Evolutionary conservation across 768 basidiomycete genomes (phyloP), one percentile per base, ranked within the genome.

Genomic region (Lactarius deliciosus): DNA sequence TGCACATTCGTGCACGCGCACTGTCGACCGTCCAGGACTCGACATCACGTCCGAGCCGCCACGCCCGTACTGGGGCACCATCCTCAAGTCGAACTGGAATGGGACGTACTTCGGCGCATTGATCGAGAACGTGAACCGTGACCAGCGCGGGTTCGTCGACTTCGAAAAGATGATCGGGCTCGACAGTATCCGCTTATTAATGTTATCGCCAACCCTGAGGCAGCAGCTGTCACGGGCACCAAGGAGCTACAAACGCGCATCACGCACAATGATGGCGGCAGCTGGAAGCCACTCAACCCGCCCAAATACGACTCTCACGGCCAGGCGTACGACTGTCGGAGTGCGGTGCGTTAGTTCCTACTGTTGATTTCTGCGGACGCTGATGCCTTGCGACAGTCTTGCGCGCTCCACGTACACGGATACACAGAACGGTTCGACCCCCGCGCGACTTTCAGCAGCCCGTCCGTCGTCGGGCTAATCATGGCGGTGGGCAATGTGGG

Each of bases 401-500:
- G 97, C 72, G 82, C 87, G 11, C 83, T 99, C 2, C 92, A 98
- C 69, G 80, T 99, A 13, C 97, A 98, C 72, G 96, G 97, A 3
- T 98, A 95, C 77, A 98, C 97, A 0, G 96, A 96, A 68, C 88
- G 97, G 30, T 79, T 79, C 10, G 97, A 98, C 73, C 87, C 94
- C 8, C 84, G 92, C 59, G 93, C 96, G 1, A 98, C 96, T 0
- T 98, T 90, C 77, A 96, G 92, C 73, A 96, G 89, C 47, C 95
- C 97, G 0, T 89, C 94, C 5, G 86, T 95, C 18, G 89, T 94
- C 13, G 97, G 97, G 15, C 81, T 99, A 15, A 83, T 99, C 77
- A 92, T 99, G 85, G 97, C 91, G 1, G 95, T 98, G 56, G 97
- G 97, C 10, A 98, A 94, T 72, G 96, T 99, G 16, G 97, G 97